phyloP scores from a whole-genome alignment of 2,329 filamentous ascomycete genomes.

The Aspergillus fumigatiaffinis region DNA sequence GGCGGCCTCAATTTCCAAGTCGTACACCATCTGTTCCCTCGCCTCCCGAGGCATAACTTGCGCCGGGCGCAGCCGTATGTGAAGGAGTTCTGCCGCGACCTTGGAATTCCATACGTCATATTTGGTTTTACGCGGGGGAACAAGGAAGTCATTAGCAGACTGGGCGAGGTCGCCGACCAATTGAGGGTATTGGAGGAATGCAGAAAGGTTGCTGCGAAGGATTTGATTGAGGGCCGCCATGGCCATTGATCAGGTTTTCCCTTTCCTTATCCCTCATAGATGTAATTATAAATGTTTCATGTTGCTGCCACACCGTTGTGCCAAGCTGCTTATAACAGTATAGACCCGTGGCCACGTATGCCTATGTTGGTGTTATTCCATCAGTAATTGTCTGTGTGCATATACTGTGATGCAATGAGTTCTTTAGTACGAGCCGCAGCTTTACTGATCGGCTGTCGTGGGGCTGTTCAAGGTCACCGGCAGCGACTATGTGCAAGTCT shows the following conservation, averaged over 20 bases:
- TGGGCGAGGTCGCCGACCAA: constrained; percentile 77
- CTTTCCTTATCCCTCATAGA: no score
- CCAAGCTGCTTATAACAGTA: no score
- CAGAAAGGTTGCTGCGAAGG: constrained; percentile 43
- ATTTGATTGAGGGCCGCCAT: neutral
- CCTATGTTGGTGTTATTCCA: no score
- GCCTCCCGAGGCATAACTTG: constrained; percentile 80
- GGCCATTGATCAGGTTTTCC: neutral
- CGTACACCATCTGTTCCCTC: constrained; percentile 79
- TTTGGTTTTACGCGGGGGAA: constrained; percentile 87
- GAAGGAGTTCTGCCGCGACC: constrained; percentile 75
- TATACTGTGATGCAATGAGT: no score
- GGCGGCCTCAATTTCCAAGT: constrained; percentile 87
- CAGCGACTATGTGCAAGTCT: no score
- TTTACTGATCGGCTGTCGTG: no score
- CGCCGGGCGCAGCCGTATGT: constrained; percentile 71
- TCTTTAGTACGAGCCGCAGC: no score
- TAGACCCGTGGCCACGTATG: no score
- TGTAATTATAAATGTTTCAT: no score
- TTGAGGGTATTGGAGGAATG: constrained; percentile 74
- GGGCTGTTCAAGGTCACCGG: no score
- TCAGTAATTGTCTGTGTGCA: no score
- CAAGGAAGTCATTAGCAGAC: constrained; percentile 69
- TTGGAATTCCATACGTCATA: constrained; percentile 77
- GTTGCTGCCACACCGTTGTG: no score